These are phyloP conservation scores for Kwoniella sp. DNA, from an alignment of 768 basidiomycete species.

Conservation along the genomic window DNA sequence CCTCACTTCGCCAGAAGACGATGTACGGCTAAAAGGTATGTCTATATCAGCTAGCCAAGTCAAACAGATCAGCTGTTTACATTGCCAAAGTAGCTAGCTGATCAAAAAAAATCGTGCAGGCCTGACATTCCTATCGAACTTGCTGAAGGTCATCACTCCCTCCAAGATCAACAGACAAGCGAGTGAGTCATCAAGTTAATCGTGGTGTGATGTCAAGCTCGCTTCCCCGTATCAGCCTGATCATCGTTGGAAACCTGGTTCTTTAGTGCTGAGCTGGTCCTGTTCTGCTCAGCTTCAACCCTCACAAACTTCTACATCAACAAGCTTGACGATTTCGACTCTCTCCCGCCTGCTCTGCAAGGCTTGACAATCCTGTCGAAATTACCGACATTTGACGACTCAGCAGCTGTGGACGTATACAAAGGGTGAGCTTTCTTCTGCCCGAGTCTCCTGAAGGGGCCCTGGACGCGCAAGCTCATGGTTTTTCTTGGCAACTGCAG, in stretches of 20 bases:
- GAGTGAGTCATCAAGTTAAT: slow-evolving; percentile 62
- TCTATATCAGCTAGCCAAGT: background rate
- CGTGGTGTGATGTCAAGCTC: background rate
- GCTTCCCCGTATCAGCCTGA: too few species aligned
- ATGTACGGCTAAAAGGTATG: slow-evolving; percentile 75
- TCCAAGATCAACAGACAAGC: slow-evolving; percentile 76
- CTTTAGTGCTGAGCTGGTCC: slow-evolving; percentile 1
- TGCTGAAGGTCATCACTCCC: slow-evolving; percentile 66
- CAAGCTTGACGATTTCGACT: slow-evolving; percentile 83
- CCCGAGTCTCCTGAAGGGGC: background rate
- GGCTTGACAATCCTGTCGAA: slow-evolving; percentile 71
- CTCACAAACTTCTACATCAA: slow-evolving; percentile 79
- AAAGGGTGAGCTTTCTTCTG: slow-evolving; percentile 62
- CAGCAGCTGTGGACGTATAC: slow-evolving; percentile 67
- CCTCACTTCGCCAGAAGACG: slow-evolving; percentile 81
- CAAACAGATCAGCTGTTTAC: slow-evolving; percentile 5
- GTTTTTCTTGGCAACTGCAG: slow-evolving; percentile 58
- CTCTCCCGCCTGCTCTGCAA: slow-evolving; percentile 76
- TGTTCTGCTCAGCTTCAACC: slow-evolving; percentile 69
- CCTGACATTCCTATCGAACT: slow-evolving; percentile 75
- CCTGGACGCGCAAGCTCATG: slow-evolving; percentile 1
- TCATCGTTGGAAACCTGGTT: too few species aligned
- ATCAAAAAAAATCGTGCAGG: slow-evolving; percentile 61
- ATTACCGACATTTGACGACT: slow-evolving; percentile 66
- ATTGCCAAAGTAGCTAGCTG: too few species aligned